Conservation (phyloP, 116 monocot species). For the Dioscorea cayenensis region DNA sequence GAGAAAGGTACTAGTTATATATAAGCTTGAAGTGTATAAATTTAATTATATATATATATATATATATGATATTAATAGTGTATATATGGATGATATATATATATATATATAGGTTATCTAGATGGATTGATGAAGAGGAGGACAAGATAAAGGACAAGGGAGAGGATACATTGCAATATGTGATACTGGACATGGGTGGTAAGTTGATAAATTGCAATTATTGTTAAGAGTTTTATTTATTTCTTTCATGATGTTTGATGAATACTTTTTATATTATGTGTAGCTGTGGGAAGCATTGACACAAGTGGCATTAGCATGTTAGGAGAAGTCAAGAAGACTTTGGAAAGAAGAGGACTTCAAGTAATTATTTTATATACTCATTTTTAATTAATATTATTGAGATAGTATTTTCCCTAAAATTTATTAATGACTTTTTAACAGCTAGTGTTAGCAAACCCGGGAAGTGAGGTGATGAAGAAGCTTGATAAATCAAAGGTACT, state of each 20-base stretch:
- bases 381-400: not conserved
- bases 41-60: too few species aligned
- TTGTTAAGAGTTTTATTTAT: not conserved
- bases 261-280: not conserved
- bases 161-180: conserved; percentile 46
- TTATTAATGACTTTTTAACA: conserved; percentile 12
- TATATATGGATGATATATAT: too few species aligned
- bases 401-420: not conserved
- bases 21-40: too few species aligned
- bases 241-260: not conserved
- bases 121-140: conserved; percentile 93
- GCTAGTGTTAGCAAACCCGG: conserved; percentile 87
- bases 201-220: conserved; percentile 13
- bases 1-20: not conserved
- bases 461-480: conserved; percentile 95
- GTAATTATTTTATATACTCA: conserved; percentile 12
- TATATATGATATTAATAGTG: too few species aligned
- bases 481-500: conserved; percentile 64
- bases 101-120: conserved; percentile 34
- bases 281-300: conserved; percentile 91
- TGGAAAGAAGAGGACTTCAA: conserved; percentile 57
- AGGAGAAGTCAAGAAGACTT: conserved; percentile 58
- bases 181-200: conserved; percentile 87
- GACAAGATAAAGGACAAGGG: conserved; percentile 41
- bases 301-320: conserved; percentile 89